Conservation (phyloP, 225 moss, liverwort and hornwort genomes). For the Sphagnum tenellum region DNA sequence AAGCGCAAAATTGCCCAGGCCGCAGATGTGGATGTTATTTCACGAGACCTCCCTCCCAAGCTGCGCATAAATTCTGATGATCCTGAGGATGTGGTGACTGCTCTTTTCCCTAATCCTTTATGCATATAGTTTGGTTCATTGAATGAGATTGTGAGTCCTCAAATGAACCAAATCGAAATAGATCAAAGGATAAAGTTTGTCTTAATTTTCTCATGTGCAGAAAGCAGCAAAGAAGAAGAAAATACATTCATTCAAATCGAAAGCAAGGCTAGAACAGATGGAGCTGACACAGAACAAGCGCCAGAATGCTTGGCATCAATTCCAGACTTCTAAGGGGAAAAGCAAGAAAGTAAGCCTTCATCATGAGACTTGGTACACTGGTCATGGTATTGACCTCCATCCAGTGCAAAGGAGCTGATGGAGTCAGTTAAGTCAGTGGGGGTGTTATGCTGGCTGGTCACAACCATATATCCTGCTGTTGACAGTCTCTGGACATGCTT, state of each 20-base stretch:
- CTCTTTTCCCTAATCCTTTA: no score
- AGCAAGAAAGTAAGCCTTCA: constrained; percentile 56
- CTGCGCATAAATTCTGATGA: constrained; percentile 84
- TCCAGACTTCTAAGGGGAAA: constrained; percentile 91
- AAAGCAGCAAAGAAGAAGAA: constrained; percentile 93
- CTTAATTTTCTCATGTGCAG: constrained; percentile 20
- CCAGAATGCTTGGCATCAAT: constrained; percentile 99
- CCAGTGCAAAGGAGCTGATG: no score
- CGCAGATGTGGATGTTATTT: constrained; percentile 59
- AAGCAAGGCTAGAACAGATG: constrained; percentile 96
- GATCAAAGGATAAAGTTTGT: no score
- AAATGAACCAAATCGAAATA: no score
- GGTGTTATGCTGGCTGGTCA: no score
- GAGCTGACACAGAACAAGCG: constrained; percentile 96
- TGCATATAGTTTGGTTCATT: no score
- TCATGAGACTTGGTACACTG: no score
- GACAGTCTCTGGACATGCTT: no score
- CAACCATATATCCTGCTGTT: no score
- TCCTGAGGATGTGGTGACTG: constrained; percentile 68
- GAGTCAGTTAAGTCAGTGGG: no score
- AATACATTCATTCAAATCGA: constrained; percentile 99
- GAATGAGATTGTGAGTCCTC: no score
- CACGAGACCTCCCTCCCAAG: constrained; percentile 78
- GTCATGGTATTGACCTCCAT: no score
- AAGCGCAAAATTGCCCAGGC: constrained; percentile 75